phyloP scores from a whole-genome alignment of 805 yeast genomes.

The Wickerhamiella australiensis region DNA sequence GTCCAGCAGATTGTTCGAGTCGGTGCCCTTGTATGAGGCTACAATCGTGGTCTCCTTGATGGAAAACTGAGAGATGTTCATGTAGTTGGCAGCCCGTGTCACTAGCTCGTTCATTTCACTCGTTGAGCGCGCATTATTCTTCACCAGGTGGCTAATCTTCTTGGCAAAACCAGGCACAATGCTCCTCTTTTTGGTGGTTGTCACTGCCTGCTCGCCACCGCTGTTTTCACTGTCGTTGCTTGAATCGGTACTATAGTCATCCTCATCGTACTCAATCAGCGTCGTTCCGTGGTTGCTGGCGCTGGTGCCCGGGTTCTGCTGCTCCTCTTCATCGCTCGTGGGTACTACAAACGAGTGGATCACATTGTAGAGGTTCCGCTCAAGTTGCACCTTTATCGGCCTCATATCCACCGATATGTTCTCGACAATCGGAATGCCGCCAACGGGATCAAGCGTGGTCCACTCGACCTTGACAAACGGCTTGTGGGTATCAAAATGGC shows the following conservation, averaged over 20 bases:
- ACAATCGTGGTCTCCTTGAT: conserved; percentile 42
- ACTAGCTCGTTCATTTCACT: conserved; percentile 52
- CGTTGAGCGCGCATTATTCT: conserved; percentile 12
- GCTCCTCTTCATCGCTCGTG: conserved; percentile 22
- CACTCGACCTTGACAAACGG: conserved; percentile 42
- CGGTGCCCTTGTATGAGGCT: conserved; percentile 52
- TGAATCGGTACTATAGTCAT: conserved; percentile 9
- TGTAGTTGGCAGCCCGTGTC: conserved; percentile 56
- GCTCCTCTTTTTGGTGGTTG: neutral
- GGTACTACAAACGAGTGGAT: conserved; percentile 66
- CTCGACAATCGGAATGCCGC: conserved; percentile 77
- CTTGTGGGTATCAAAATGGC: conserved; percentile 18
- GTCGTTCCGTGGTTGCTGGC: conserved; percentile 16
- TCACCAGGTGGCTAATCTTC: conserved; percentile 4
- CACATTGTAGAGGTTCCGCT: conserved; percentile 52
- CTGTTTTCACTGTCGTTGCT: conserved; percentile 14
- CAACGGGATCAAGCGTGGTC: conserved; percentile 77
- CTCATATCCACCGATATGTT: conserved; percentile 45
- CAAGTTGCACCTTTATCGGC: conserved; percentile 64
- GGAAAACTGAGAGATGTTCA: conserved; percentile 51
- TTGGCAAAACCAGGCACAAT: neutral
- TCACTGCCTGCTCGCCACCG: neutral
- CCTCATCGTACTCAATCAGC: neutral
- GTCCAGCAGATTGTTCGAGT: conserved; percentile 55
- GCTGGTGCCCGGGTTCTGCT: conserved; percentile 7